phyloP scores from a whole-genome alignment of 495 filamentous ascomycete species.

The Patellaria atrata region DNA sequence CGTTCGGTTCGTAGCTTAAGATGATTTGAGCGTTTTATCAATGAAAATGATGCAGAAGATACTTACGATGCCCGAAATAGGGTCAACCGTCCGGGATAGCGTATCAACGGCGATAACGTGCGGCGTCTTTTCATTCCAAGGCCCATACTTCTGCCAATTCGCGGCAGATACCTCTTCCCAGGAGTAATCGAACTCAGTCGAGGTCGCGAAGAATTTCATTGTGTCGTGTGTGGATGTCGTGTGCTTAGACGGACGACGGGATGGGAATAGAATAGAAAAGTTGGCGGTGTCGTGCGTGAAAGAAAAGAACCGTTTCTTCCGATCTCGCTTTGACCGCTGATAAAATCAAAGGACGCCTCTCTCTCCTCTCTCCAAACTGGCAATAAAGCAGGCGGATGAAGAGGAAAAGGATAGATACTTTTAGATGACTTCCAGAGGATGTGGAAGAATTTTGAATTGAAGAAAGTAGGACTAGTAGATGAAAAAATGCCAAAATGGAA shows the following conservation, averaged over 20 bases:
- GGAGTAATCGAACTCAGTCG: conserved; percentile 84
- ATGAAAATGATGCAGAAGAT: conserved; percentile 1
- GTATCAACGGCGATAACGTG: conserved; percentile 95
- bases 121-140: conserved; percentile 90
- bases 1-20: conserved; percentile 78
- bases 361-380: background rate
- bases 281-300: conserved; percentile 1
- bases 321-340: too few relatives aligned
- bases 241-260: background rate
- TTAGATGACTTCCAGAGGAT: too few relatives aligned
- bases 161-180: conserved; percentile 98
- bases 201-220: conserved; percentile 92
- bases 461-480: too few relatives aligned
- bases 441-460: too few relatives aligned
- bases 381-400: too few relatives aligned
- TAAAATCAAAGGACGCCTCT: background rate
- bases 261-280: conserved; percentile 1
- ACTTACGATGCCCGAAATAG: conserved; percentile 67
- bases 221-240: conserved; percentile 7
- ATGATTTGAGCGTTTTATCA: conserved; percentile 10
- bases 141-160: conserved; percentile 98
- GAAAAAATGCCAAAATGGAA: too few relatives aligned
- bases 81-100: conserved; percentile 64
- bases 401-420: too few relatives aligned
- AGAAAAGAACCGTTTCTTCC: too few relatives aligned